Base-by-base conservation (phyloP, 2,329 filamentous ascomycete genomes). In the Rhinocladiella mackenziei region DNA sequence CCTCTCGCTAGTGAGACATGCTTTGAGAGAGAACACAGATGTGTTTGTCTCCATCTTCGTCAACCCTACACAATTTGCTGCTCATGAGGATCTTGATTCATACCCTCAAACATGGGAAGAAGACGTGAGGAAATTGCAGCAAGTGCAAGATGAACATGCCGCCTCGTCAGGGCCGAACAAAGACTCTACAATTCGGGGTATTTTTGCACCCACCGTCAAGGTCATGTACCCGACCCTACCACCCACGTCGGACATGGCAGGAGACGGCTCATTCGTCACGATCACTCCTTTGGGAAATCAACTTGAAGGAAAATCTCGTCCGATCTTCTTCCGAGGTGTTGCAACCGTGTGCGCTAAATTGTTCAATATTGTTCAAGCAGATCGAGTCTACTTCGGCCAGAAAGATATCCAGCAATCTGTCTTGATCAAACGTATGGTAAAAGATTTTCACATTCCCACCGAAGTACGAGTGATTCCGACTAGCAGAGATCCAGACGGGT, bases 331-430 rank as follows among this genome's bases (percentile, higher is more conserved):
- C 69, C 78, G 92, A 36, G 92, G 92, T 28, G 92, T 98, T 23
- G 89, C 92, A 14, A 98, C 92, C 1, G 84, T 98, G 2, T 96
- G 89, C 70, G 92, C 91, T 78, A 98, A 94, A 68, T 69, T 94
- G 10, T 91, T 94, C 69, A 89, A 89, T 60, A 86, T 89, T 42
- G 81, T 87, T 33, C 75, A 80, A 53, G 84, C 87, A 3, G 83
- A 89, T 44, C 77, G 77, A 32, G 86, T 88, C 4, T 92, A 95
- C 68, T 96, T 98, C 70, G 92, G 92, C 3, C 92, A 97, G 66
- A 98, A 98, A 69, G 92, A 98, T 64, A 81, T 96, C 14, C 92
- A 98, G 71, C 92, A 98, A 68, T 94, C 89, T 0, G 86, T 94
- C 13, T 78, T 98, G 8, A 86, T 98, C 59, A 82, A 80, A 59